Conservation (phyloP, 768 basidiomycete species). For the Xerocomus potaroensis region DNA sequence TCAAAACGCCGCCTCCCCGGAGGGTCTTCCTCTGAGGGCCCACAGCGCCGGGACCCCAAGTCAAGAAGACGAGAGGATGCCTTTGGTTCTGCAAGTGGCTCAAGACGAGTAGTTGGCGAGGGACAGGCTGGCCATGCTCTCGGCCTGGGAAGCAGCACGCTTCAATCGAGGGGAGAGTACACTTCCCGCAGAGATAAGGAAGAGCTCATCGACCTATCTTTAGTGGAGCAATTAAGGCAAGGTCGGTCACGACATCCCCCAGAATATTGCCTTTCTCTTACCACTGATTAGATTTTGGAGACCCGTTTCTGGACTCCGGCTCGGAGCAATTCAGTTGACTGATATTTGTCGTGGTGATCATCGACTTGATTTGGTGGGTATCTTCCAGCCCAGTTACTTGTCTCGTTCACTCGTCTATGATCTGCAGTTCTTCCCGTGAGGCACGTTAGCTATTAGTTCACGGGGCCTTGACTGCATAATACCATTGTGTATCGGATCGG, state of each 20-base stretch:
- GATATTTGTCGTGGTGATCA: neutral
- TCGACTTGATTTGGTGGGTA: slow-evolving; percentile 10
- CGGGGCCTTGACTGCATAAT: too few relatives aligned
- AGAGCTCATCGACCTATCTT: slow-evolving; percentile 45
- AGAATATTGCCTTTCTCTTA: slow-evolving; percentile 4
- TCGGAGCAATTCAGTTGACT: slow-evolving; percentile 26
- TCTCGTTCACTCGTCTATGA: too few relatives aligned
- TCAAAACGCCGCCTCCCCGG: slow-evolving; percentile 52
- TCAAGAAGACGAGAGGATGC: slow-evolving; percentile 46
- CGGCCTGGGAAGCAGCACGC: slow-evolving; percentile 17
- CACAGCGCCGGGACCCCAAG: slow-evolving; percentile 48
- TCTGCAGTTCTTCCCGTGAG: too few relatives aligned
- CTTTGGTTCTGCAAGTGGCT: slow-evolving; percentile 16
- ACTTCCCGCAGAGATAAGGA: slow-evolving; percentile 51
- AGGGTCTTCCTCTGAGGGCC: slow-evolving; percentile 40
- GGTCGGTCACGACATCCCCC: slow-evolving; percentile 30
- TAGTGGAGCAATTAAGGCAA: slow-evolving; percentile 54
- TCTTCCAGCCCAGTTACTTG: neutral
- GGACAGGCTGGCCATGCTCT: slow-evolving; percentile 16
- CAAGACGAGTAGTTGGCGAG: slow-evolving; percentile 24
- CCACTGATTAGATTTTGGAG: slow-evolving; percentile 44
- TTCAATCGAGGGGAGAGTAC: slow-evolving; percentile 33
- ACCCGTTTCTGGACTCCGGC: slow-evolving; percentile 45
- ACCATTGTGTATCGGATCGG: too few relatives aligned
- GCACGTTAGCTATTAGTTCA: too few relatives aligned